Evolutionary conservation across 345 rosid species (phyloP).

Genomic region (Melastoma malabathricum): DNA sequence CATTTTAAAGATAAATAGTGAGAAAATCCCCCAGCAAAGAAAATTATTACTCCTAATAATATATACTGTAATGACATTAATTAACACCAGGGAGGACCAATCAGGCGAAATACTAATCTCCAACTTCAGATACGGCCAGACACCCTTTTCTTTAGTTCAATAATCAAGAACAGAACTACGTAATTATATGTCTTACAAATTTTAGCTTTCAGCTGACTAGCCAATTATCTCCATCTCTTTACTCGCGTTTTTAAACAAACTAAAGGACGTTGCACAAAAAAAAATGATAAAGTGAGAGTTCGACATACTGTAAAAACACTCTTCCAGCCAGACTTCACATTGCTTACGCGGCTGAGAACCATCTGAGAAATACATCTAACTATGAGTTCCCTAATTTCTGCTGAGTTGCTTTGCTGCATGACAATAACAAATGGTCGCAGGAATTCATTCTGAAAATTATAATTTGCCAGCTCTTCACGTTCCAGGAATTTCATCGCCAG

Average conservation of each 20-base stretch:
- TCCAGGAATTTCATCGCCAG: constrained; percentile 94
- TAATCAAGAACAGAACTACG: too few species aligned
- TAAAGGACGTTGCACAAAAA: background rate
- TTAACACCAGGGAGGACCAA: background rate
- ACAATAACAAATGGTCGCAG: constrained; percentile 87
- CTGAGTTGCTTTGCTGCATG: constrained; percentile 78
- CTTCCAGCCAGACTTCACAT: constrained; percentile 98
- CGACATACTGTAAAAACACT: constrained; percentile 82
- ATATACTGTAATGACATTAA: background rate
- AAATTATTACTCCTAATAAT: constrained; percentile 8
- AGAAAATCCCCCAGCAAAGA: background rate
- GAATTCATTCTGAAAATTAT: constrained; percentile 94
- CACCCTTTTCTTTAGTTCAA: too few species aligned
- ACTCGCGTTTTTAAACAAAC: background rate
- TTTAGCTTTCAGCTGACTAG: too few species aligned
- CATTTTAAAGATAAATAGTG: background rate
- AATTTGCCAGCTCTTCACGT: constrained; percentile 94
- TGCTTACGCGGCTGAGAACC: constrained; percentile 85
- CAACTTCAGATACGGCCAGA: too few species aligned
- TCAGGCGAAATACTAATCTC: background rate
- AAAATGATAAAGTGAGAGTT: background rate
- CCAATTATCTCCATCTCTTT: background rate
- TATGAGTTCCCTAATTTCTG: constrained; percentile 82
- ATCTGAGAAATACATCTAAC: constrained; percentile 93
- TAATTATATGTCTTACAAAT: too few species aligned